Conservation (phyloP, 345 rosid species). For the Alliaria petiolata region DNA sequence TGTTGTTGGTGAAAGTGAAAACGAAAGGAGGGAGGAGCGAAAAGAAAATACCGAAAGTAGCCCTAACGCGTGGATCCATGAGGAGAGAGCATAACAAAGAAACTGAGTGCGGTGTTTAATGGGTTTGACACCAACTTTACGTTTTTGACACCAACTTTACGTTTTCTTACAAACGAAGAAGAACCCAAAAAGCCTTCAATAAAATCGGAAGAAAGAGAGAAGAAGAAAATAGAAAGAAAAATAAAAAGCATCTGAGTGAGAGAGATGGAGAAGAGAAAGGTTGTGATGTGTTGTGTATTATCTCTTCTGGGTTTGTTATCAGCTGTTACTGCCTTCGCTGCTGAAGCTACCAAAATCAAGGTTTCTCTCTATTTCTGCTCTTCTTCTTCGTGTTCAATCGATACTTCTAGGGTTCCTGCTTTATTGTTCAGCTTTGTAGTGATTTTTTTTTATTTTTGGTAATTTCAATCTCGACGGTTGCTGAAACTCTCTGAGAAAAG, state of each 20-base stretch:
- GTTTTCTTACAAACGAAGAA: slow-evolving; percentile 27
- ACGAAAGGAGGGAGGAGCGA: neutral
- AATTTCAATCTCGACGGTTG: neutral
- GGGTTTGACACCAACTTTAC: slow-evolving; percentile 15
- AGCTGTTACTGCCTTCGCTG: slow-evolving; percentile 83
- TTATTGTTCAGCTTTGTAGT: neutral
- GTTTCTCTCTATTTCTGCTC: slow-evolving; percentile 24
- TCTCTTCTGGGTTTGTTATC: slow-evolving; percentile 66
- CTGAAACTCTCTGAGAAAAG: neutral
- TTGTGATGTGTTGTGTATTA: slow-evolving; percentile 49
- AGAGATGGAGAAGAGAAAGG: slow-evolving; percentile 60
- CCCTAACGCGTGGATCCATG: neutral
- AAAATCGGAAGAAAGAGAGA: neutral
- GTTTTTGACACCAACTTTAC: too few relatives aligned
- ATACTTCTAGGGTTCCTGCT: neutral
- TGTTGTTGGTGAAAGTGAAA: neutral
- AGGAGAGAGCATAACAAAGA: neutral
- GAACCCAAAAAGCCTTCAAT: neutral
- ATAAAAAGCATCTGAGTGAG: neutral
- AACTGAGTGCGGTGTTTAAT: slow-evolving; percentile 11
- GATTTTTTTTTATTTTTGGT: neutral
- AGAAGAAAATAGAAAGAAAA: neutral
- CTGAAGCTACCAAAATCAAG: slow-evolving; percentile 89
- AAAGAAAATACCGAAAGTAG: neutral
- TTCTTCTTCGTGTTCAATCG: neutral